These are phyloP conservation scores for Tylopilus sp. DNA, from an alignment of 768 basidiomycete genomes.

Conservation along the genomic window DNA sequence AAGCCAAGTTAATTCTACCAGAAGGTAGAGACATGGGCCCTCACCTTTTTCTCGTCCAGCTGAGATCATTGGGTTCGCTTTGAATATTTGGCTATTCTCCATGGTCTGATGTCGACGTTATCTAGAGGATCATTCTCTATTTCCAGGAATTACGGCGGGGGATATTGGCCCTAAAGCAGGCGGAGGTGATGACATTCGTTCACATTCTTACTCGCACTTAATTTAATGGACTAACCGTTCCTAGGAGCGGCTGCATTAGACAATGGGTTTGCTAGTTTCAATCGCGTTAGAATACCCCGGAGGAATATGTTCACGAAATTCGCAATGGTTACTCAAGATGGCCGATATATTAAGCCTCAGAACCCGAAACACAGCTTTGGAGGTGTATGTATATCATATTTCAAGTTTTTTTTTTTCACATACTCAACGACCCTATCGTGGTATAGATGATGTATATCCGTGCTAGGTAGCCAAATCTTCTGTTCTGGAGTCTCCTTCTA, in stretches of 20 bases:
- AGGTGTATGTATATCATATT: conserved; percentile 45
- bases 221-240: not conserved
- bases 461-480: conserved; percentile 40
- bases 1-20: conserved; percentile 69
- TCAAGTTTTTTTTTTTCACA: not conserved
- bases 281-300: conserved; percentile 63
- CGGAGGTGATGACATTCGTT: conserved; percentile 28
- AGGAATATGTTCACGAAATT: conserved; percentile 75
- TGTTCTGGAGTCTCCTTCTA: not conserved
- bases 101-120: not conserved
- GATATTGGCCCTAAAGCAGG: conserved; percentile 52
- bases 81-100: not conserved
- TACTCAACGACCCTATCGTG: not conserved
- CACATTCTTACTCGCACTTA: not conserved
- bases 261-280: conserved; percentile 66
- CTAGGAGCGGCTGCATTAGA: conserved; percentile 54
- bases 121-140: conserved; percentile 54
- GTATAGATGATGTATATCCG: conserved; percentile 71
- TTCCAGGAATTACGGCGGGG: conserved; percentile 62
- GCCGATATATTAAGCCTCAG: conserved; percentile 60
- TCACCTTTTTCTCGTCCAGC: conserved; percentile 71
- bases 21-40: conserved; percentile 61
- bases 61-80: conserved; percentile 55
- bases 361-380: conserved; percentile 76
- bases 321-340: conserved; percentile 62